Base-by-base conservation (phyloP, 2,329 filamentous ascomycete genomes). In the Bipolaris gigantea region DNA sequence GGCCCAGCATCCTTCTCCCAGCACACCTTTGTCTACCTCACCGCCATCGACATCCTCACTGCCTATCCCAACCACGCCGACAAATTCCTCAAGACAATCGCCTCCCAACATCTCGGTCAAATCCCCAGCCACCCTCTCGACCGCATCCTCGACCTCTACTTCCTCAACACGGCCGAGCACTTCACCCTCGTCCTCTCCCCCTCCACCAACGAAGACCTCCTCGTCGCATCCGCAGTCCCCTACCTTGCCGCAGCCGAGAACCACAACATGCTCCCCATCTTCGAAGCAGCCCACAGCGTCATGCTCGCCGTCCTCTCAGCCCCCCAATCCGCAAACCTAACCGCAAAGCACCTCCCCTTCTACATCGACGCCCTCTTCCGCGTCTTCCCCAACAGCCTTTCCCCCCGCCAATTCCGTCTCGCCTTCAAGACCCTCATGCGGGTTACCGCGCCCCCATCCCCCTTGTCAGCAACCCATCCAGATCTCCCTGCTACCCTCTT, bases 341-440 rank as follows among this genome's bases (percentile, higher is more conserved):
- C 90, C 15, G 82, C 86, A 8, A 82, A 83, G 59, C 83, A 94
- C 49, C 81, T 92, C 1, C 90, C 91, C 0, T 90, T 90, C 67
- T 96, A 97, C 74, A 86, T 95, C 59, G 87, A 92, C 63, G 86
- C 87, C 13, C 81, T 96, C 0, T 89, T 96, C 67, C 80, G 79
- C 67, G 87, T 90, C 0, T 96, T 96, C 73, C 92, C 92, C 0
- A 72, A 80, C 1, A 88, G 88, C 54, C 85, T 96, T 18, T 92
- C 90, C 0, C 82, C 89, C 0, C 85, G 92, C 15, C 92, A 97
- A 71, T 96, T 97, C 78, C 85, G 92, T 27, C 80, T 96, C 9
- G 92, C 92, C 10, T 92, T 96, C 79, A 90, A 88, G 71, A 93
- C 90, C 1, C 79, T 96, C 41, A 85, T 96, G 73, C 88, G 89